These are phyloP conservation scores for Arthroderma sp. DNA, from an alignment of 2,329 filamentous ascomycete genomes.

Conservation along the genomic window DNA sequence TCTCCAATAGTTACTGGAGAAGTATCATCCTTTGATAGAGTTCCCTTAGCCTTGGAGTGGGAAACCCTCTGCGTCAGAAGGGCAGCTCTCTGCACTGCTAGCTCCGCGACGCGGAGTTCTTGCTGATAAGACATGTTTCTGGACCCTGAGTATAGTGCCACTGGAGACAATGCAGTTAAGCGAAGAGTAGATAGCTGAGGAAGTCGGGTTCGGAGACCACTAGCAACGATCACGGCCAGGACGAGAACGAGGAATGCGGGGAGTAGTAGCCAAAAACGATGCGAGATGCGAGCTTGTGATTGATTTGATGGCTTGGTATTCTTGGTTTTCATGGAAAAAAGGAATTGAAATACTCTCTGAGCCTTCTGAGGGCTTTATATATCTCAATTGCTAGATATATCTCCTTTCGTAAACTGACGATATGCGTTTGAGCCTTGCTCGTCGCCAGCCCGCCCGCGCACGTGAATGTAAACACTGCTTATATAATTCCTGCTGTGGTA, in stretches of 20 bases:
- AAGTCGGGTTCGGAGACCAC: conserved; percentile 26
- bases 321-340: too few species aligned
- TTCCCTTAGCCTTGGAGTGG: conserved; percentile 85
- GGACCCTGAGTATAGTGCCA: conserved; percentile 8
- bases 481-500: too few species aligned
- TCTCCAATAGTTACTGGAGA: conserved; percentile 96
- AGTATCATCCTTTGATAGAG: conserved; percentile 84
- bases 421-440: too few species aligned
- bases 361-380: too few species aligned
- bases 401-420: too few species aligned
- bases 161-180: not conserved
- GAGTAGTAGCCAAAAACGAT: too few species aligned
- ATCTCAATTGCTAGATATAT: too few species aligned
- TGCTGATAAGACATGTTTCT: conserved; percentile 47
- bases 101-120: conserved; percentile 70
- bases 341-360: too few species aligned
- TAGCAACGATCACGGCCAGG: conserved; percentile 29
- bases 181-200: conserved; percentile 23
- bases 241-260: conserved; percentile 16
- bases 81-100: conserved; percentile 74
- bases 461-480: too few species aligned
- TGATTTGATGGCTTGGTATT: too few species aligned
- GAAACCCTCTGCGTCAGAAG: conserved; percentile 66
- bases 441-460: too few species aligned
- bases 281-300: too few species aligned